phyloP scores from a whole-genome alignment of 2,329 filamentous ascomycete species.

The Microsporum ferrugineum region DNA sequence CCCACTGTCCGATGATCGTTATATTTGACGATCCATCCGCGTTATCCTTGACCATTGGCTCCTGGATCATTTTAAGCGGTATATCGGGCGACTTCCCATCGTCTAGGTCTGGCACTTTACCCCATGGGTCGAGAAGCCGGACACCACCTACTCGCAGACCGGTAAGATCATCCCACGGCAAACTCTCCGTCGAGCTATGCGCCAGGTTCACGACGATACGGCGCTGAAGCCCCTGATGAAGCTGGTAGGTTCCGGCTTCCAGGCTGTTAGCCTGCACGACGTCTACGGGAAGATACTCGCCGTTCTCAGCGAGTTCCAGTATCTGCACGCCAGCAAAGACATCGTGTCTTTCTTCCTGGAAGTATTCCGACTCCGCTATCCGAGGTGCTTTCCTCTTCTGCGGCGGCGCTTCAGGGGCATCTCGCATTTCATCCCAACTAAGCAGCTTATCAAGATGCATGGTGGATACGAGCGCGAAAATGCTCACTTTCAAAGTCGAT shows the following conservation, averaged over 20 bases:
- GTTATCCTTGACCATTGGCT: conserved; percentile 71
- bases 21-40: conserved; percentile 82
- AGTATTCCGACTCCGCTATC: conserved; percentile 85
- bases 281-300: conserved; percentile 84
- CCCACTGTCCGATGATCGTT: conserved; percentile 86
- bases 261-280: conserved; percentile 75
- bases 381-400: conserved; percentile 53
- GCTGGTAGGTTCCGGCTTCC: conserved; percentile 82
- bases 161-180: conserved; percentile 79
- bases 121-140: conserved; percentile 69
- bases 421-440: conserved; percentile 98
- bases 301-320: conserved; percentile 80
- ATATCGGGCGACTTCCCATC: conserved; percentile 58
- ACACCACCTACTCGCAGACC: conserved; percentile 69
- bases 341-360: conserved; percentile 85
- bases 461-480: conserved; percentile 79
- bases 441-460: conserved; percentile 96
- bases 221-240: conserved; percentile 88
- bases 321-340: conserved; percentile 80
- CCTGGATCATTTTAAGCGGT: conserved; percentile 61
- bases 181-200: conserved; percentile 74
- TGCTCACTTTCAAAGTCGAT: conserved; percentile 68
- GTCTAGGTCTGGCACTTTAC: conserved; percentile 71
- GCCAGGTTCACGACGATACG: conserved; percentile 79
- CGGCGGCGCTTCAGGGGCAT: conserved; percentile 48